phyloP scores from a whole-genome alignment of 495 filamentous ascomycete genomes.

The Neurospora hispaniola region DNA sequence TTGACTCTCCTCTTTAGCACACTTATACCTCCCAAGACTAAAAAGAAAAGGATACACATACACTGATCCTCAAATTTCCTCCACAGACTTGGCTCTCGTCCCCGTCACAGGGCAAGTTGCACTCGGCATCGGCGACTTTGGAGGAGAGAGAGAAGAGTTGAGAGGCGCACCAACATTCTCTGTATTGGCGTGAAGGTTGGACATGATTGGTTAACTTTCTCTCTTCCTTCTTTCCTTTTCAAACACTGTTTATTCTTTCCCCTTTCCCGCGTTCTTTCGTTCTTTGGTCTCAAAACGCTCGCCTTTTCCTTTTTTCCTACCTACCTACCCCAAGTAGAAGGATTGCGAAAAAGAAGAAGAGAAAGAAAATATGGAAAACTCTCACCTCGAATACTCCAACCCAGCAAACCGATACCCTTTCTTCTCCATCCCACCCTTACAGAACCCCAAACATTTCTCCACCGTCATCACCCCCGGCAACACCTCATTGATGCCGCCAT shows the following conservation, averaged over 20 bases:
- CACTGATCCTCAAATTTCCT: slow-evolving; percentile 30
- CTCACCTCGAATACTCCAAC: slow-evolving; percentile 38
- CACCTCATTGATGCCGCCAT: slow-evolving; percentile 21
- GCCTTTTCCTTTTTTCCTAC: too few species aligned
- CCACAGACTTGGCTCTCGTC: slow-evolving; percentile 33
- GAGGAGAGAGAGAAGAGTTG: slow-evolving; percentile 21
- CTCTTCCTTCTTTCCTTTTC: too few species aligned
- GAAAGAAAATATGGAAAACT: slow-evolving; percentile 2
- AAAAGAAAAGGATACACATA: slow-evolving; percentile 1
- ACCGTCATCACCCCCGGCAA: slow-evolving; percentile 31
- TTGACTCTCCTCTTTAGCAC: background rate
- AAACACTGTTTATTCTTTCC: too few species aligned
- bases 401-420: slow-evolving; percentile 29
- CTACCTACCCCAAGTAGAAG: too few species aligned
- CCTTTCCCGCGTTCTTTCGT: too few species aligned
- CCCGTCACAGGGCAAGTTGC: slow-evolving; percentile 36
- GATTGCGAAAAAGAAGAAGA: too few species aligned
- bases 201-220: background rate
- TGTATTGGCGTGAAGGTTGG: background rate
- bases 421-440: slow-evolving; percentile 8
- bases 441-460: slow-evolving; percentile 31
- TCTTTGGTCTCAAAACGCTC: too few species aligned
- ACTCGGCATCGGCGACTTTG: slow-evolving; percentile 24
- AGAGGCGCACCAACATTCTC: slow-evolving; percentile 43
- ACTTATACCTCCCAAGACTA: too few species aligned